Base-by-base conservation (phyloP, 768 basidiomycete species). In the Fibroporia radiculosa region DNA sequence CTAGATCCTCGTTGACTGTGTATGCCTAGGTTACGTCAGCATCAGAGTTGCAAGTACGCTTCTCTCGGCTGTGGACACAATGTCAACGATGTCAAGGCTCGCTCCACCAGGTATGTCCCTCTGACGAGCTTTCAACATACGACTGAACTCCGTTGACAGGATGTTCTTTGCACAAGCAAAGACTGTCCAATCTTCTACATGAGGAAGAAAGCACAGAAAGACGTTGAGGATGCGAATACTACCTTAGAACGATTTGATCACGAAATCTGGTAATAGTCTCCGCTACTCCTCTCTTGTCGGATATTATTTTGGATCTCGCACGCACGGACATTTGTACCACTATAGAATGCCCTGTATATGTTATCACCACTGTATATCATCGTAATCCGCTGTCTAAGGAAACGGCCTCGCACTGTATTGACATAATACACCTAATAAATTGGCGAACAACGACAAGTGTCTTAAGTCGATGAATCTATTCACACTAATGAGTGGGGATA, bases 151-250 rank as follows among this genome's bases (percentile, higher is more conserved):
- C 20, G 14, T 8, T 53, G n/a, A n/a, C n/a, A 96, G 89, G 96
- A 99, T 59, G 96, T 98, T 7, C 70, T 99, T 23, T 99, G 95
- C 60, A 87, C 90, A 0, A 93, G 89, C 59, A 93, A 89, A 59
- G 96, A 99, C 65, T 99, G 96, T 55, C 96, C 96, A 0, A 98
- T 98, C 48, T 99, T 93, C 66, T 99, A 99, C 62, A 92, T 96
- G 84, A 71, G 96, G 33, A 97, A 97, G 69, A 97, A 97, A 58
- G 84, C 93, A 7, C 96, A 98, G 65, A 97, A 97, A 62, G 95
- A 98, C 58, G 96, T 95, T 0, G 90, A 90, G 50, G 93, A 97
- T 54, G 75, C 87, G 3, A 79, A 77, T 49, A 60, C 72, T 8
- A 73, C 85, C 25, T 62, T 98, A 37, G 89, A 92, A 52, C 78